Evolutionary conservation across 345 rosid genomes (phyloP).

Genomic region (Aethionema arabicum): DNA sequence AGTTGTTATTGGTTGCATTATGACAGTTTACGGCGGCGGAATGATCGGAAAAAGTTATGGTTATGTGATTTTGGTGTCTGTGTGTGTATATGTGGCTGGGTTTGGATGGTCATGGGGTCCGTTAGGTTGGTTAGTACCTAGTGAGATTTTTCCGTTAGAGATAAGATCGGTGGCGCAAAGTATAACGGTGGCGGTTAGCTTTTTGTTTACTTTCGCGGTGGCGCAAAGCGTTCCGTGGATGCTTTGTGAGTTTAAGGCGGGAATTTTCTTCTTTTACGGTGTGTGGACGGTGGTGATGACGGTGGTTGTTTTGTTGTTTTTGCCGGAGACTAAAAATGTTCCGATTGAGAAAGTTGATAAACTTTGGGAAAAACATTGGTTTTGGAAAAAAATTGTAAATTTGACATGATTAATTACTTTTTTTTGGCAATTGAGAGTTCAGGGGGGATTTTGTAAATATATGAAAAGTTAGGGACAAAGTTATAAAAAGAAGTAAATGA

Average conservation of each 20-base stretch:
- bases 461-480: slow-evolving; percentile 3
- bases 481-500: not conserved
- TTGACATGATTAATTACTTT: too few relatives aligned
- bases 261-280: slow-evolving; percentile 64
- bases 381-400: slow-evolving; percentile 42
- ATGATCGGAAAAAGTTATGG: slow-evolving; percentile 42
- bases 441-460: not conserved
- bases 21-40: slow-evolving; percentile 55
- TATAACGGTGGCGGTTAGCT: slow-evolving; percentile 56
- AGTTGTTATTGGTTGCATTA: slow-evolving; percentile 42
- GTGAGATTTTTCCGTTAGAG: slow-evolving; percentile 63
- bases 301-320: slow-evolving; percentile 39
- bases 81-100: slow-evolving; percentile 58
- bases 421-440: not conserved
- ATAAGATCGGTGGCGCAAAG: slow-evolving; percentile 64
- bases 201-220: slow-evolving; percentile 52
- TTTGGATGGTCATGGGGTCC: slow-evolving; percentile 78
- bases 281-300: slow-evolving; percentile 65
- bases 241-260: slow-evolving; percentile 54
- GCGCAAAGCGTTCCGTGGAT: slow-evolving; percentile 57
- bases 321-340: slow-evolving; percentile 67
- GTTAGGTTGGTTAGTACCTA: slow-evolving; percentile 63
- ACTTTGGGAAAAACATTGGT: slow-evolving; percentile 68
- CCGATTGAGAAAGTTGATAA: slow-evolving; percentile 56
- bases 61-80: slow-evolving; percentile 39